phyloP scores from a whole-genome alignment of 768 basidiomycete genomes.

The Serendipita indica region DNA sequence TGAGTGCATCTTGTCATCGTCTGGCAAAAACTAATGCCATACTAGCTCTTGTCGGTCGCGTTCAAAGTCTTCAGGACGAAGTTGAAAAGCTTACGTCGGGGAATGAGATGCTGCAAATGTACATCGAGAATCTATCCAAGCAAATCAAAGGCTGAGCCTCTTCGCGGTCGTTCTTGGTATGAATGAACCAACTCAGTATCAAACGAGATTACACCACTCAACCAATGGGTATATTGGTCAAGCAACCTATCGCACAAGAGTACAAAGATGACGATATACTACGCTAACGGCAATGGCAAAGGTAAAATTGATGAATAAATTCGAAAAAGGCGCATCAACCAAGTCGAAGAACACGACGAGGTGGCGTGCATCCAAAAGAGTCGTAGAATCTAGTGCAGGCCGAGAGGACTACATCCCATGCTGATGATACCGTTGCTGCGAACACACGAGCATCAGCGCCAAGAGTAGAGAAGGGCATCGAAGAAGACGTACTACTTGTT shows the following conservation, averaged over 20 bases:
- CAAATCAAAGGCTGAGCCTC: constrained; percentile 48
- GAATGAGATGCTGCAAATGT: constrained; percentile 74
- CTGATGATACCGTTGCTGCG: neutral
- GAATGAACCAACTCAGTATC: too few species aligned
- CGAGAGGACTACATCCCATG: constrained; percentile 1
- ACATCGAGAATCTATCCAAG: constrained; percentile 76
- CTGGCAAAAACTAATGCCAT: neutral
- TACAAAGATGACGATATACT: too few species aligned
- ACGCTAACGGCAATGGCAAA: too few species aligned
- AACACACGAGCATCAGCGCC: neutral
- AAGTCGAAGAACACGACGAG: too few species aligned
- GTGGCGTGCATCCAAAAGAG: too few species aligned
- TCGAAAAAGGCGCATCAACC: too few species aligned
- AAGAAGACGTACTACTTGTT: neutral
- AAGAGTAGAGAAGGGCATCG: neutral
- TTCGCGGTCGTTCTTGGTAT: too few species aligned
- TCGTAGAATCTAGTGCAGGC: too few species aligned
- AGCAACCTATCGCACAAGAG: too few species aligned
- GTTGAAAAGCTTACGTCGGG: constrained; percentile 67
- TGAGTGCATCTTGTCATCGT: constrained; percentile 23
- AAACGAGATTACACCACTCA: too few species aligned
- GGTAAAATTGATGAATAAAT: too few species aligned
- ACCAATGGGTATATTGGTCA: too few species aligned
- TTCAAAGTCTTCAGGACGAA: constrained; percentile 56
- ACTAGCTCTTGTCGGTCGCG: constrained; percentile 50